Evolutionary conservation across 139 green algal species (phyloP).

Genomic region (Auxenochlorella pyrenoidosa): DNA sequence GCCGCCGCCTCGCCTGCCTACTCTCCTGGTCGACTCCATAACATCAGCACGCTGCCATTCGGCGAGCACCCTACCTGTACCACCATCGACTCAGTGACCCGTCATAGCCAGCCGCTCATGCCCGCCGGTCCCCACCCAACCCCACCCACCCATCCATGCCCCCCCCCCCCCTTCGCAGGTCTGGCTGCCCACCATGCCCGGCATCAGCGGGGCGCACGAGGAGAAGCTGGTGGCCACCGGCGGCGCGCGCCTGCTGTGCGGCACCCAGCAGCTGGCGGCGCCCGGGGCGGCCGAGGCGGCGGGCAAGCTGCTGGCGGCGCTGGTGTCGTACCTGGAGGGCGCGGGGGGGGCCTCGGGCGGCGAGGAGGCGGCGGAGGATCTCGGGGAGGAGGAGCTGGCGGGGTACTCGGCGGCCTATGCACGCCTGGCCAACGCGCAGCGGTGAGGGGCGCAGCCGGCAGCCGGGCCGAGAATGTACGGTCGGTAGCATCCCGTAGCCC

Average conservation of each 20-base stretch:
- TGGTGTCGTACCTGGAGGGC: slow-evolving; percentile 65
- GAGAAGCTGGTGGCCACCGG: slow-evolving; percentile 85
- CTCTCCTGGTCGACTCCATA: neutral
- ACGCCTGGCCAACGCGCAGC: slow-evolving; percentile 81
- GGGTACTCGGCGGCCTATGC: slow-evolving; percentile 85
- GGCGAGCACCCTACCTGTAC: no score
- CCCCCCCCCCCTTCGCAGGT: slow-evolving; percentile 45
- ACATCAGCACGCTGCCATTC: neutral
- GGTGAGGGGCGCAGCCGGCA: neutral
- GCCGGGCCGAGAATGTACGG: no score
- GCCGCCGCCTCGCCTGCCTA: no score
- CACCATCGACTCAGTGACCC: no score
- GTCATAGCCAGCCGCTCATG: neutral
- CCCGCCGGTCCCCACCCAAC: neutral
- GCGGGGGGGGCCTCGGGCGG: neutral
- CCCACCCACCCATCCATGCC: neutral
- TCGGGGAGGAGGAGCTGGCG: slow-evolving; percentile 46
- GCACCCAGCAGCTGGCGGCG: slow-evolving; percentile 52
- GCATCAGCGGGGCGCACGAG: slow-evolving; percentile 69
- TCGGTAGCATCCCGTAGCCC: no score
- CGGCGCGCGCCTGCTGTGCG: slow-evolving; percentile 71
- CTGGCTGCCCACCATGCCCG: slow-evolving; percentile 71
- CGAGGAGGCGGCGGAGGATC: slow-evolving; percentile 20
- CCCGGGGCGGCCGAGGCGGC: slow-evolving; percentile 65
- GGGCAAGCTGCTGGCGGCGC: slow-evolving; percentile 68